phyloP scores from a whole-genome alignment of 495 filamentous ascomycete species.

The Penicillium manginii region DNA sequence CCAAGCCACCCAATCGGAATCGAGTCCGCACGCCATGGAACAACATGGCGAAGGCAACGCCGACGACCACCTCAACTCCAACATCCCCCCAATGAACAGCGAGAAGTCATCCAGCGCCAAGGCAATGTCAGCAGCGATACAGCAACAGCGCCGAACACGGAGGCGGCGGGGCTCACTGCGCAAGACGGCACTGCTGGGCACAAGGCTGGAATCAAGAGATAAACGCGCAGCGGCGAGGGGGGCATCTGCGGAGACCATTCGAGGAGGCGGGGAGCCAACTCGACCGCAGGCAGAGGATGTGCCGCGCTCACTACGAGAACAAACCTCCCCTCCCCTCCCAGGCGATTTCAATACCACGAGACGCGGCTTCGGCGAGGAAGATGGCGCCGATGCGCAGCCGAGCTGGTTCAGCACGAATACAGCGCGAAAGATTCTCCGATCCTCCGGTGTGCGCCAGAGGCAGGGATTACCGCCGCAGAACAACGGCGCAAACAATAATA shows the following conservation, averaged over 20 bases:
- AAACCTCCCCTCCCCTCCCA: slow-evolving; percentile 15
- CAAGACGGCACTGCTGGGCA: slow-evolving; percentile 77
- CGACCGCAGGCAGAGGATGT: slow-evolving; percentile 13
- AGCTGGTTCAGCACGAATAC: slow-evolving; percentile 34
- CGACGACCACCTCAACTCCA: slow-evolving; percentile 35
- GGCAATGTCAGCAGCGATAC: slow-evolving; percentile 57
- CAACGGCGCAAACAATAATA: too few relatives aligned
- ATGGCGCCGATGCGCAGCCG: slow-evolving; percentile 13
- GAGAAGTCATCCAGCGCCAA: slow-evolving; percentile 39
- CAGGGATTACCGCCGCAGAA: slow-evolving; percentile 42
- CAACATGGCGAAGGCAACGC: slow-evolving; percentile 45
- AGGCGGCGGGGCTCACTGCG: slow-evolving; percentile 77
- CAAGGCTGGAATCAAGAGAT: slow-evolving; percentile 54
- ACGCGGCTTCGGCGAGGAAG: slow-evolving; percentile 26
- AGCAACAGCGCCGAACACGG: slow-evolving; percentile 70
- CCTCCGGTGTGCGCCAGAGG: slow-evolving; percentile 29
- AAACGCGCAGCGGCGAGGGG: slow-evolving; percentile 45
- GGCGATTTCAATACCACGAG: slow-evolving; percentile 22
- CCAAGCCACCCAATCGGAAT: slow-evolving; percentile 38
- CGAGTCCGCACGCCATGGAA: slow-evolving; percentile 46
- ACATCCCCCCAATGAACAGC: slow-evolving; percentile 23
- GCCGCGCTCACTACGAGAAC: slow-evolving; percentile 19
- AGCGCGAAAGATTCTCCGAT: slow-evolving; percentile 26
- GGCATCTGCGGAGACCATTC: slow-evolving; percentile 36
- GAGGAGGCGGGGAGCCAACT: slow-evolving; percentile 48